Evolutionary conservation across 768 basidiomycete species (phyloP), one percentile per base, ranked within the genome.

Genomic region (Kwoniella heveanensis): DNA sequence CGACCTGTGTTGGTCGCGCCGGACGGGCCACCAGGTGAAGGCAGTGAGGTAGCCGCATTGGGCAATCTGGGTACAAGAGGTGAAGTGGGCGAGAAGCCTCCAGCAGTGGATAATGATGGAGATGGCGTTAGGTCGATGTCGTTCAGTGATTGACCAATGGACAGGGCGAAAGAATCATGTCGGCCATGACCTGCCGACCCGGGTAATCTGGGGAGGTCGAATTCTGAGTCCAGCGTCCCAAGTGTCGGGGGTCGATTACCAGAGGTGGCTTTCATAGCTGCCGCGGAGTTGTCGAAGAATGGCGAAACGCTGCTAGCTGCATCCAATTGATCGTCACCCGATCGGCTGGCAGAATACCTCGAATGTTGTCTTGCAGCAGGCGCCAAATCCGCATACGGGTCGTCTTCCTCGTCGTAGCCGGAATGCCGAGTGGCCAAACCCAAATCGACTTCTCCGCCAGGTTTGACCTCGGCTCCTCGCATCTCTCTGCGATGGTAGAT

Each of bases 391-490:
- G 51, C 48, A n/a, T 53, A 60, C 12, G 57, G 64, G 19, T 46
- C 51, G 13, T 53, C 44, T 21, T 65, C 57, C 13, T 60, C 44
- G 32, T 29, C n/a, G 37, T 22, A 39, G 6, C 19, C 32, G 15
- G 57, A 55, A 24, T 56, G 48, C 10, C 52, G 53, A 25, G 54
- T 24, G n/a, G 60, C 62, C 9, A 64, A 55, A 4, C 62, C 60
- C 10, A 76, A 63, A 52, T 76, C 74, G 13, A 76, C 72, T 15
- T 72, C 65, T 52, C 74, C 74, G 1, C 54, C 64, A n/a, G 62
- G 50, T 48, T 71, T 71, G 55, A 68, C 62, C 22, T 65, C 65
- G 47, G 51, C 57, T 2, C 47, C 61, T 32, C 64, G 64, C 64
- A 72, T 70, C 50, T 73, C 65, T 50, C 57, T 32, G n/a, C 72